These are phyloP conservation scores for Boletus patriciae DNA, from an alignment of 768 basidiomycete species.

Conservation along the genomic window DNA sequence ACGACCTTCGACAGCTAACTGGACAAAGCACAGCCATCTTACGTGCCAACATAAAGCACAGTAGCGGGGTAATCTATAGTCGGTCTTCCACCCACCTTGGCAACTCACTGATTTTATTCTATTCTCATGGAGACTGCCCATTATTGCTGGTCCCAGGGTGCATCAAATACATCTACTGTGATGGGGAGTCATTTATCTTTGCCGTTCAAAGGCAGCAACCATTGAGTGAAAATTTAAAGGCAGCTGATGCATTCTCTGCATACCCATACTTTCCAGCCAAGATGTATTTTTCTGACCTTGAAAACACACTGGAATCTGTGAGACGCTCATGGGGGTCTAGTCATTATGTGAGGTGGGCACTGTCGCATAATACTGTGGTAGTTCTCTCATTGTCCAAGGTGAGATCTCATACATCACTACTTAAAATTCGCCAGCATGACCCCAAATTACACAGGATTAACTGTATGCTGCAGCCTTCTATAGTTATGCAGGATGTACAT, in stretches of 20 bases:
- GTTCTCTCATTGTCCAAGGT: neutral
- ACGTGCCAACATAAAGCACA: neutral
- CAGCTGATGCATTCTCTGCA: neutral
- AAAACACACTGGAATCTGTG: neutral
- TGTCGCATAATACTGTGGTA: neutral
- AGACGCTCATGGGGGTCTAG: neutral
- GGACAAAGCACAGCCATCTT: neutral
- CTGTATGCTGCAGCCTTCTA: too few relatives aligned
- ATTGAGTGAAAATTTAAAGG: neutral
- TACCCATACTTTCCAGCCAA: conserved; percentile 4
- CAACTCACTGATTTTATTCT: conserved; percentile 13
- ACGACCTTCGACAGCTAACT: neutral
- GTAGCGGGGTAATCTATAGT: neutral
- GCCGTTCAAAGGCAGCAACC: neutral
- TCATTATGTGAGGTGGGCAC: neutral
- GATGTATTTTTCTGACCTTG: neutral
- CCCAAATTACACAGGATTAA: neutral
- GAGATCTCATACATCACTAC: neutral
- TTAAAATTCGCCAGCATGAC: too few relatives aligned
- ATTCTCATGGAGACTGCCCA: neutral
- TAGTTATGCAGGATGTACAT: too few relatives aligned
- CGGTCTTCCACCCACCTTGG: conserved; percentile 5
- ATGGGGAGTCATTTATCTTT: neutral
- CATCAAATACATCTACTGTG: conserved; percentile 10
- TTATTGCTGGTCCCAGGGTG: neutral